Evolutionary conservation across 2,329 filamentous ascomycete species (phyloP).

Genomic region (Ceratocystis papillata): DNA sequence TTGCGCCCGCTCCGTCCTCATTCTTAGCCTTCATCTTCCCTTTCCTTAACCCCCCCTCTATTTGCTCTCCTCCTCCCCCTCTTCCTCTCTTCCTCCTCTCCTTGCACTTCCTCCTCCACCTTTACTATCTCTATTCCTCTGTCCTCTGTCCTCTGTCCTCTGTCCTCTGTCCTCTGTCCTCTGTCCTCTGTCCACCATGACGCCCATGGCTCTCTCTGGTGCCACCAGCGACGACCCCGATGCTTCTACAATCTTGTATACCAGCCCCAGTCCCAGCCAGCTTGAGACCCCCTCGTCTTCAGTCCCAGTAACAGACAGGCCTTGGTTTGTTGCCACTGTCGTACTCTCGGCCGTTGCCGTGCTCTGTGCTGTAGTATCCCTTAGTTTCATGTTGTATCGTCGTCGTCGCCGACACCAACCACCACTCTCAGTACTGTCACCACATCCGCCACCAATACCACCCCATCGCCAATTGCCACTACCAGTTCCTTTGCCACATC

Average conservation of each 20-base stretch:
- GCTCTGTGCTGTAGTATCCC: constrained; percentile 11
- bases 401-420: constrained; percentile 12
- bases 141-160: background rate
- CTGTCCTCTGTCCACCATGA: background rate
- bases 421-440: background rate
- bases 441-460: background rate
- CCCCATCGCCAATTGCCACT: constrained; percentile 1
- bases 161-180: background rate
- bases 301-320: constrained; percentile 19
- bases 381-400: constrained; percentile 19
- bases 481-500: background rate
- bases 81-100: background rate
- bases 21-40: background rate
- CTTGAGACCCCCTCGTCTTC: background rate
- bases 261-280: constrained; percentile 2
- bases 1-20: background rate
- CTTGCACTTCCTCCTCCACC: background rate
- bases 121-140: background rate
- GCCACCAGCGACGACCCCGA: background rate
- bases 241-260: background rate
- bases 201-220: background rate
- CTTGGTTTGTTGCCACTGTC: constrained; percentile 22
- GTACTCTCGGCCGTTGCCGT: constrained; percentile 19
- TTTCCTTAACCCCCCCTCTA: background rate
- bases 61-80: background rate